phyloP scores from a whole-genome alignment of 257 asterid species.

The Salvia miltiorrhiza region DNA sequence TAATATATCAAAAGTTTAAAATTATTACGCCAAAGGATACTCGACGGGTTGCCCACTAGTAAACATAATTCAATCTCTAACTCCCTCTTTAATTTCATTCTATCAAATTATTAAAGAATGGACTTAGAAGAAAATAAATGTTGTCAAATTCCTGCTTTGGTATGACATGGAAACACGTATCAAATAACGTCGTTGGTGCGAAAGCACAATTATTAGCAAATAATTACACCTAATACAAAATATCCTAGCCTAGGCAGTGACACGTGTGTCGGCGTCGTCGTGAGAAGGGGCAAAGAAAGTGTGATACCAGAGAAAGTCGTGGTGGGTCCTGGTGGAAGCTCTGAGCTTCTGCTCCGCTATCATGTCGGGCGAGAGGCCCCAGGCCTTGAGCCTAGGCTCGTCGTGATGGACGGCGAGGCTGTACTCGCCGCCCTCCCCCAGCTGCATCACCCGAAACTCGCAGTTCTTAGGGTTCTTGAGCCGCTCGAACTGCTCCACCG shows the following conservation, averaged over 20 bases:
- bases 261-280: neutral
- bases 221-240: neutral
- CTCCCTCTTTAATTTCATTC: too few relatives aligned
- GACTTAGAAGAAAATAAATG: too few relatives aligned
- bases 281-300: constrained; percentile 14
- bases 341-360: constrained; percentile 24
- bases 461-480: constrained; percentile 23
- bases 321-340: neutral
- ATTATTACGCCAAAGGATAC: too few relatives aligned
- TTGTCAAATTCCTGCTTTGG: too few relatives aligned
- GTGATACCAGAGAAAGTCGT: constrained; percentile 20
- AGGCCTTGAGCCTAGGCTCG: constrained; percentile 1
- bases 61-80: too few relatives aligned
- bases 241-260: too few relatives aligned
- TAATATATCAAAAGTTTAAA: too few relatives aligned
- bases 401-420: constrained; percentile 26
- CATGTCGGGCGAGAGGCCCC: constrained; percentile 20
- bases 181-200: neutral
- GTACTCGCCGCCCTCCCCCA: constrained; percentile 28
- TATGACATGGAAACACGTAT: too few relatives aligned
- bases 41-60: too few relatives aligned
- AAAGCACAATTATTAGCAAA: neutral
- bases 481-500: constrained; percentile 31
- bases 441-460: constrained; percentile 29
- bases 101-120: too few relatives aligned